Evolutionary conservation across 1,139 yeast genomes (phyloP), one percentile per base, ranked within the genome.

Genomic region (Saccharomyces hybrid): DNA sequence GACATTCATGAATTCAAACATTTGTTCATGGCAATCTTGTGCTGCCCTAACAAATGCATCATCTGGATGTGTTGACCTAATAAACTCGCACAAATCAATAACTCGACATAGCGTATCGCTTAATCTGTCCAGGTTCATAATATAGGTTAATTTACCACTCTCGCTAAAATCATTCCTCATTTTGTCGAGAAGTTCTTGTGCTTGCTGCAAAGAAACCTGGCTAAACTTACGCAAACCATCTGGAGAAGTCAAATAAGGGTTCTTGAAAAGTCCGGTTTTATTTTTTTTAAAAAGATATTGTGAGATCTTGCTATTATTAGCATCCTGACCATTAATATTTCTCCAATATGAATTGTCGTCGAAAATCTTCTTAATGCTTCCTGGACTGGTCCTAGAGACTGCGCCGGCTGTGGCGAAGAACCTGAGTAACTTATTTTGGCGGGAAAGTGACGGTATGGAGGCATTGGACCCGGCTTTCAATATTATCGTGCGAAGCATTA

Each of bases 1-100:
- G 57, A 86, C 81, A 70, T 90, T 93, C 99, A 93, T 95, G 69
- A 85, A 91, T 59, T 90, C 96, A 71, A 85, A 93, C 86, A 93
- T 81, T 59, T 83, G 76, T 63, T 89, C 96, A 65, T 93, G 97
- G 31, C 95, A 86, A 53, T 80, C 78, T 64, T 93, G 96, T 0
- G 99, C 96, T 1, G 93, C 95, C 50, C 76, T 77, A 3, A 85
- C 78, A 78, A 88, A 89, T 46, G 76, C 72, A 51, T 75, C 75
- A 59, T 84, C 80, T 0, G 98, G 97, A 68, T 93, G 98, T 1
- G 85, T 83, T 51, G 90, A 91, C 53, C 99, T 76, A 28, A 95
- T 82, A 70, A 93, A 93, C 61, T 93, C 99, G 28, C 96, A 95
- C 54, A 91, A 81, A 69, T 93, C 99, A 48, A 93, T 91, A 7